Conservation (phyloP, 305 asterid genomes). For the Rubia peregrina region DNA sequence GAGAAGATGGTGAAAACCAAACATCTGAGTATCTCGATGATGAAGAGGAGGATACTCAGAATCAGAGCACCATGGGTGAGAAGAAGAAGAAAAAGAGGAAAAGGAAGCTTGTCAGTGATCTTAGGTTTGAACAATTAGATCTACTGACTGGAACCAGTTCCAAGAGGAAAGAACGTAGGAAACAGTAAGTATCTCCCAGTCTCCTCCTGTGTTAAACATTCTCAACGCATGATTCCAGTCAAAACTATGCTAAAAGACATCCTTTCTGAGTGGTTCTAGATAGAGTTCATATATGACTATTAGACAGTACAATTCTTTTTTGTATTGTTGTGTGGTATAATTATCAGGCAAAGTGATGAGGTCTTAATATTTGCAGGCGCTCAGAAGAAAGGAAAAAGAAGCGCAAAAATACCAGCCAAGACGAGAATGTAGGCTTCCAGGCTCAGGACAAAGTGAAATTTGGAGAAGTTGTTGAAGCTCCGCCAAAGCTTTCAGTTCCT, state of each 20-base stretch:
- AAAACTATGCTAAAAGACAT: background rate
- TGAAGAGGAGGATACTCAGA: slow-evolving; percentile 22
- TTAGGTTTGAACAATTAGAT: slow-evolving; percentile 50
- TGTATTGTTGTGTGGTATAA: background rate
- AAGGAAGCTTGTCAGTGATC: slow-evolving; percentile 51
- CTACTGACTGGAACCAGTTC: slow-evolving; percentile 38
- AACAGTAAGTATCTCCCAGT: slow-evolving; percentile 43
- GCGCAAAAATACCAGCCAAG: slow-evolving; percentile 32
- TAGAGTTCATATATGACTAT: background rate
- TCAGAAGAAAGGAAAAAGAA: slow-evolving; percentile 67
- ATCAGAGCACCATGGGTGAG: slow-evolving; percentile 24
- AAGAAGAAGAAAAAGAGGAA: slow-evolving; percentile 62
- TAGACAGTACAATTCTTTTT: background rate
- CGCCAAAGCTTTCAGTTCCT: slow-evolving; percentile 78
- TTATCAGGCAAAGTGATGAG: background rate
- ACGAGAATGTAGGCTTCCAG: slow-evolving; percentile 46
- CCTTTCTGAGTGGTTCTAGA: background rate
- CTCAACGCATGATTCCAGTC: background rate
- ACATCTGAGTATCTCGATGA: slow-evolving; percentile 19
- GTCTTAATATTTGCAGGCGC: slow-evolving; percentile 43
- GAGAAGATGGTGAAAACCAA: slow-evolving; percentile 36
- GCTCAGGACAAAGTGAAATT: slow-evolving; percentile 63
- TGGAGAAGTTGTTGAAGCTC: slow-evolving; percentile 88
- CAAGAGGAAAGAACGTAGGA: slow-evolving; percentile 74
- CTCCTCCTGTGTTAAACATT: background rate